These are phyloP conservation scores for Phytophthora melonis DNA, from an alignment of 352 stramenopile genomes.

Conservation along the genomic window DNA sequence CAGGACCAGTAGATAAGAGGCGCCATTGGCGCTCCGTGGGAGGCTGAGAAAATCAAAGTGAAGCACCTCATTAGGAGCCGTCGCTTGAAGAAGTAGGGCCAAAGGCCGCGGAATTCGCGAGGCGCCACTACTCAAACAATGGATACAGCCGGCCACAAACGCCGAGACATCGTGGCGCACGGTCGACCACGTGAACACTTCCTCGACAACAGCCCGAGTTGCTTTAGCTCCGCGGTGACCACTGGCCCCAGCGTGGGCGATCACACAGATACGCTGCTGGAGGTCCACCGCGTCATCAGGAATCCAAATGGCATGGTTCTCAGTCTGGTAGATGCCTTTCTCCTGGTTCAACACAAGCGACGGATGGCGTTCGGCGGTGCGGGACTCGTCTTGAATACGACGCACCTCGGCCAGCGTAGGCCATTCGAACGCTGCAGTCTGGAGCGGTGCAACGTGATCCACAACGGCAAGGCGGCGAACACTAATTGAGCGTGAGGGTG, in stretches of 20 bases:
- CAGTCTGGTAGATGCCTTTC: background rate
- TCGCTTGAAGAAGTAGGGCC: background rate
- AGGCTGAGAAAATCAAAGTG: slow-evolving; percentile 2
- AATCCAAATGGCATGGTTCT: background rate
- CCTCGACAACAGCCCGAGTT: background rate
- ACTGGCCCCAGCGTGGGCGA: no score
- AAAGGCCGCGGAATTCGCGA: background rate
- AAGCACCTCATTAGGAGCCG: background rate
- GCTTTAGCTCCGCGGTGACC: background rate
- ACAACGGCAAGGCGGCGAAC: background rate
- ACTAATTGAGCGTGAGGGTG: background rate
- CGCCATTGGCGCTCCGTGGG: background rate
- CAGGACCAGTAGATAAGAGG: background rate
- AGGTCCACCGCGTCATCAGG: background rate
- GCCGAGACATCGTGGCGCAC: background rate
- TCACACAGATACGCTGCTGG: background rate
- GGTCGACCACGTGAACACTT: background rate
- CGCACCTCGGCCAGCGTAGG: background rate
- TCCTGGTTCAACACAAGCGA: background rate
- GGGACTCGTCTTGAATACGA: background rate
- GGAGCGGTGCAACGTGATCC: background rate
- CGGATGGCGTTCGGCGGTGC: background rate
- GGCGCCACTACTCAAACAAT: background rate
- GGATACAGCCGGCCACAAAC: background rate
- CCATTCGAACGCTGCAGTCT: background rate